Conservation (phyloP, 345 rosid species). For the Turritis glabra region DNA sequence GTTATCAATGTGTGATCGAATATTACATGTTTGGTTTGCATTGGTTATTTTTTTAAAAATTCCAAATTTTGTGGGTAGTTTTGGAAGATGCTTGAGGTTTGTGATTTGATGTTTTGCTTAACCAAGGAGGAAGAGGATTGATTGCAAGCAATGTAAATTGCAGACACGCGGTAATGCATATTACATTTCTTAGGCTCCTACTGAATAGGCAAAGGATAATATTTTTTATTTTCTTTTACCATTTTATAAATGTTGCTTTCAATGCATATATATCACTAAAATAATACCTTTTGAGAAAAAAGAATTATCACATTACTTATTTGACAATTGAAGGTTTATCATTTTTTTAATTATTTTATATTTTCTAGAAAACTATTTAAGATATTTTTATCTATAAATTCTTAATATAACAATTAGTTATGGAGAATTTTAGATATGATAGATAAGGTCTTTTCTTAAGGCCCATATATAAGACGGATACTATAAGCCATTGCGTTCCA, state of each 20-base stretch:
- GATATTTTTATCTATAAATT: neutral
- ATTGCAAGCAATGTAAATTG: constrained; percentile 31
- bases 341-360: neutral
- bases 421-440: neutral
- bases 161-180: constrained; percentile 14
- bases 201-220: neutral
- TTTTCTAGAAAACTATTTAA: neutral
- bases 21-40: constrained; percentile 2
- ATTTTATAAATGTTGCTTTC: neutral
- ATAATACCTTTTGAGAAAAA: neutral
- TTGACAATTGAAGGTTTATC: neutral
- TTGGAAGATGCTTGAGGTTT: constrained; percentile 27
- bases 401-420: too few species aligned
- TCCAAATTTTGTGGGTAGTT: constrained; percentile 4
- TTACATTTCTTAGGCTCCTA: neutral
- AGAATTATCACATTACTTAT: neutral
- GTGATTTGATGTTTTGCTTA: constrained; percentile 33
- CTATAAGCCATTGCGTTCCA: neutral
- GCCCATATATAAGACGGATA: neutral
- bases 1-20: neutral
- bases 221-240: neutral
- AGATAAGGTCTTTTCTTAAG: neutral
- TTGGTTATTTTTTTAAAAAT: neutral
- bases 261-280: neutral
- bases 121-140: constrained; percentile 7